Percentiles rank a stretch among this genome's conserved stretches.
Evolutionary conservation across 257 asterid genomes (phyloP).

Genomic region (Prunella vulgaris): DNA sequence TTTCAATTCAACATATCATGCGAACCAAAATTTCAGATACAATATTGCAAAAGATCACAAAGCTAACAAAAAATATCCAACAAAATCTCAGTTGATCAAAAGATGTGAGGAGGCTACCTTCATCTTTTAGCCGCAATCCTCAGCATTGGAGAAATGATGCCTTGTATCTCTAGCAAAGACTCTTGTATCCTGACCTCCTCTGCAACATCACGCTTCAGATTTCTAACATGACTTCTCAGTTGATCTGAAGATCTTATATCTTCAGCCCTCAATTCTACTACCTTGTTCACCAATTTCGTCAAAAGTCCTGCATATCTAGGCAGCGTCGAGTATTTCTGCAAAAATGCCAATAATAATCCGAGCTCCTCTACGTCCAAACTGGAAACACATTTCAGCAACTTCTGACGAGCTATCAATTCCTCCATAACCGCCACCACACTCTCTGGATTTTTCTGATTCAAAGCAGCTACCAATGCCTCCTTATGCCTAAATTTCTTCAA

Average conservation of each 20-base stretch:
- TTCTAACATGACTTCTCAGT: slow-evolving; percentile 50
- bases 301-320: slow-evolving; percentile 68
- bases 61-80: slow-evolving; percentile 12
- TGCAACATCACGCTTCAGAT: slow-evolving; percentile 73
- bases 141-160: slow-evolving; percentile 70
- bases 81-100: background rate
- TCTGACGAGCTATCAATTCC: slow-evolving; percentile 82
- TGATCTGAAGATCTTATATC: slow-evolving; percentile 52
- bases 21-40: background rate
- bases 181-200: slow-evolving; percentile 79
- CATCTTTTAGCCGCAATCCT: slow-evolving; percentile 73
- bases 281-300: slow-evolving; percentile 53
- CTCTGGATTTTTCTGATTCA: slow-evolving; percentile 57
- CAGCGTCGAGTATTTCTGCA: slow-evolving; percentile 66
- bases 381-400: slow-evolving; percentile 56
- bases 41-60: background rate
- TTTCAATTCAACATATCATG: background rate
- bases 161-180: slow-evolving; percentile 76
- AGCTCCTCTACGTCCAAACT: slow-evolving; percentile 72
- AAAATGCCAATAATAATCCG: slow-evolving; percentile 53
- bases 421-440: slow-evolving; percentile 83
- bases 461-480: slow-evolving; percentile 68
- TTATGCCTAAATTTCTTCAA: slow-evolving; percentile 81
- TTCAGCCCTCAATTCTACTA: slow-evolving; percentile 63
- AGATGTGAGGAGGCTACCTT: slow-evolving; percentile 2